Base-by-base conservation (phyloP, 2,329 filamentous ascomycete species). In the Graphiopsis chlorocephala region DNA sequence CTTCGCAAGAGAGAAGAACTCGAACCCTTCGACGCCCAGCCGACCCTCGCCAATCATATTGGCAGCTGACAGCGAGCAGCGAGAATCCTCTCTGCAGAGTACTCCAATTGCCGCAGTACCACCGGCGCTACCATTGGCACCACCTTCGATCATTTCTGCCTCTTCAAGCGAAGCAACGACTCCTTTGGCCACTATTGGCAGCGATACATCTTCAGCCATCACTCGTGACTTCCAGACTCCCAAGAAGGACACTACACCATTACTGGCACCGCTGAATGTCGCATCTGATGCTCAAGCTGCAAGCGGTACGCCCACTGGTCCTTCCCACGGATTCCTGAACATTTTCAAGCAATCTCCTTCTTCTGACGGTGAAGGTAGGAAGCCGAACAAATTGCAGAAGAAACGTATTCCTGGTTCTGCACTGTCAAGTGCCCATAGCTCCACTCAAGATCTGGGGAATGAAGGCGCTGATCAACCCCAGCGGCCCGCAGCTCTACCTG, bases 321-420 rank as follows among this genome's bases (percentile, higher is more conserved):
- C 71, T 15, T 70, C 72, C 25, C 72, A 74, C 14, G 71, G 68
- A 47, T 74, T 96, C 63, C 83, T 90, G 60, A 86, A 81, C 71
- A 80, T 96, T 42, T 90, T 96, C 72, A 85, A 90, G 72, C 85
- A 89, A 68, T 89, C 90, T 2, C 87, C 89, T 0, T 83, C 84
- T 15, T 83, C 80, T 28, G 77, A 81, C n/a, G 74, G 73, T 10
- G 77, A 81, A 14, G 74, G 73, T 7, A 86, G 91, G 53, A 90
- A 89, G 74, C 92, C 93, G 0, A 97, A 97, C 73, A 97, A 97
- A 78, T 81, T 99, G 60, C 90, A 90, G 77, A 98, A 98, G 82
- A 97, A 92, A 78, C 84, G 88, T n/a, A 81, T 90, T 63, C 89
- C 91, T 0, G 89, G 88, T 48, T 92, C 91, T 72, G 79, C 90